Percentiles rank a stretch among this genome's conserved stretches.
Conservation (phyloP, 257 asterid genomes). For the Coffea eugenioides region DNA sequence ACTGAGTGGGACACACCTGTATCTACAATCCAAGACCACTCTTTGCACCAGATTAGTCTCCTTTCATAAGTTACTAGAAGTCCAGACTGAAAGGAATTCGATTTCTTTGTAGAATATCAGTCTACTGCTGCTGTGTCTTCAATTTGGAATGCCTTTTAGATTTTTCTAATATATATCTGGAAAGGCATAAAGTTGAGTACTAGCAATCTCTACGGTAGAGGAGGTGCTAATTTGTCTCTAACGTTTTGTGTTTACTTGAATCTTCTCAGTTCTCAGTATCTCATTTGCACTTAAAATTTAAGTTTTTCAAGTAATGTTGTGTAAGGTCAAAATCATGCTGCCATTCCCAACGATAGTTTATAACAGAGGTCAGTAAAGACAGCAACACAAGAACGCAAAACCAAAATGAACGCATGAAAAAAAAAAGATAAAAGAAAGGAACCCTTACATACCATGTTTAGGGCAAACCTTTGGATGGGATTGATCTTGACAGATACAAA, state of each 20-base stretch:
- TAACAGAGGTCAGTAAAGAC: too few species aligned
- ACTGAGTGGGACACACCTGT: neutral
- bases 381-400: neutral
- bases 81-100: too few species aligned
- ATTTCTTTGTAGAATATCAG: too few species aligned
- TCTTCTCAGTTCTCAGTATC: neutral
- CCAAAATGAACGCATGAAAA: too few species aligned
- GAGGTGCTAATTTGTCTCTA: too few species aligned
- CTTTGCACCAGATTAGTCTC: neutral
- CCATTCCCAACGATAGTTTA: neutral
- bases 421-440: too few species aligned
- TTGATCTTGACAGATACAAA: slow-evolving; percentile 14
- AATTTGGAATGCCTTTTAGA: too few species aligned
- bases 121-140: too few species aligned
- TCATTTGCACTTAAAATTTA: neutral
- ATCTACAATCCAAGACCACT: neutral
- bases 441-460: neutral
- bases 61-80: neutral
- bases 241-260: too few species aligned
- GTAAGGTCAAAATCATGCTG: neutral
- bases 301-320: neutral
- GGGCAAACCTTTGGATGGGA: slow-evolving; percentile 7
- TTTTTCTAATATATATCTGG: too few species aligned
- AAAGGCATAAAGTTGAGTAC: too few species aligned
- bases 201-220: too few species aligned